Percentiles rank a stretch among this genome's conserved stretches.
Evolutionary conservation across 2,329 filamentous ascomycete species (phyloP).

Genomic region (Microascus cirrosus): DNA sequence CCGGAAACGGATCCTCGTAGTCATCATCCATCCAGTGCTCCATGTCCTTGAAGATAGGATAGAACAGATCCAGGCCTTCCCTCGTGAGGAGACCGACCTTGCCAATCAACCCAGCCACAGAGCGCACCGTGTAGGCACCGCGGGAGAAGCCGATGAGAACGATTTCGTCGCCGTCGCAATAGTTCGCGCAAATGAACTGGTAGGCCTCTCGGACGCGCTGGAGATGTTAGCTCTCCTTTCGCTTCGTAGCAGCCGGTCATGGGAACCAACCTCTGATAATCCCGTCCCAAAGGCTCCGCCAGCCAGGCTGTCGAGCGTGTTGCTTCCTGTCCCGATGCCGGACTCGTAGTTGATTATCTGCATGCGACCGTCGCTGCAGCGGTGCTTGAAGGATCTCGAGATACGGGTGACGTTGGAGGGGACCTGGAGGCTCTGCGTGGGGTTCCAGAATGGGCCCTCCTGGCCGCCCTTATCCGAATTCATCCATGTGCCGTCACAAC

Average conservation of each 20-base stretch:
- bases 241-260: neutral
- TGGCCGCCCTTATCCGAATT: conserved; percentile 37
- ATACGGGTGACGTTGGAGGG: conserved; percentile 52
- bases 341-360: conserved; percentile 52
- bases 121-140: conserved; percentile 47
- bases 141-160: conserved; percentile 46
- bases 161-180: conserved; percentile 45
- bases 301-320: conserved; percentile 34
- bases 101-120: conserved; percentile 40
- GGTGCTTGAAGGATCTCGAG: conserved; percentile 41
- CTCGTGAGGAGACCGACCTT: conserved; percentile 39
- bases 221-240: neutral
- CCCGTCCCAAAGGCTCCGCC: conserved; percentile 45
- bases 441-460: conserved; percentile 23
- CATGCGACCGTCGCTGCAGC: conserved; percentile 36
- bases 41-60: conserved; percentile 45
- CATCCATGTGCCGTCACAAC: conserved; percentile 45
- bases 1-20: conserved; percentile 35
- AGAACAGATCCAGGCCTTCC: conserved; percentile 41
- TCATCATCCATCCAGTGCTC: conserved; percentile 35
- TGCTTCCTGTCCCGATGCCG: conserved; percentile 44
- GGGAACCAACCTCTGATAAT: conserved; percentile 34
- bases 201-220: conserved; percentile 50
- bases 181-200: conserved; percentile 51
- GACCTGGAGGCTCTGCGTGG: conserved; percentile 30